Evolutionary conservation across 73 alveolate genomes (phyloP), one percentile per base, ranked within the genome.

Genomic region (Paramecium bursaria): DNA sequence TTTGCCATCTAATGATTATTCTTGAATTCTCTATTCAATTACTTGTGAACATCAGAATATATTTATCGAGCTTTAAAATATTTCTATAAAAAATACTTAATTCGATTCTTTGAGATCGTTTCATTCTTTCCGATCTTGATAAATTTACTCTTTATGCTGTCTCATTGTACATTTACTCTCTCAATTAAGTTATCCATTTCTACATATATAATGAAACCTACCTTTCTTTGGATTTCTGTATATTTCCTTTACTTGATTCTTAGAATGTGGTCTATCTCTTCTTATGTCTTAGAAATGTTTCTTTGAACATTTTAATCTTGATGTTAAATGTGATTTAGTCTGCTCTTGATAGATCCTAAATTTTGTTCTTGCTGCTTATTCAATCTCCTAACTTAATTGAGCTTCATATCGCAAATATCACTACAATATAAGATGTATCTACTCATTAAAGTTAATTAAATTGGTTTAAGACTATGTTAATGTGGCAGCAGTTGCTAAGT

Each of bases 341-440:
- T 42, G 44, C 50, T 39, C 39, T 67, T 67, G 39, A 67, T 1
- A 21, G 44, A 14, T 19, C 11, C 22, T 1, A 67, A 11, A 47
- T 67, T 67, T 15, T 42, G 46, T 19, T 39, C 60, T 5, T 67
- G 55, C 25, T 67, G 15, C 50, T 47, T 4, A 47, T 67, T 67
- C 44, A 67, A 39, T 42, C 50, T 67, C 10, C 82, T 19, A 67
- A 67, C 82, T 67, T 67, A 42, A 19, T 67, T 67, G 2, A 67
- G 82, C 27, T 67, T 67, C 82, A 67, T 13, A 30, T 57, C 76
- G 14, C 27, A 42, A 19, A 57, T 15, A 48, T 57, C 76, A 19
- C 76, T 57, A n/a, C n/a, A n/a, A n/a, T n/a, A n/a, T n/a, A n/a
- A n/a, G n/a, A n/a, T n/a, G n/a, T n/a, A n/a, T n/a, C n/a, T n/a